A percentile compares a stretch with the other conserved stretches of the same genome.
phyloP scores from a whole-genome alignment of 2,329 filamentous ascomycete species.

The Lojkania enalia region DNA sequence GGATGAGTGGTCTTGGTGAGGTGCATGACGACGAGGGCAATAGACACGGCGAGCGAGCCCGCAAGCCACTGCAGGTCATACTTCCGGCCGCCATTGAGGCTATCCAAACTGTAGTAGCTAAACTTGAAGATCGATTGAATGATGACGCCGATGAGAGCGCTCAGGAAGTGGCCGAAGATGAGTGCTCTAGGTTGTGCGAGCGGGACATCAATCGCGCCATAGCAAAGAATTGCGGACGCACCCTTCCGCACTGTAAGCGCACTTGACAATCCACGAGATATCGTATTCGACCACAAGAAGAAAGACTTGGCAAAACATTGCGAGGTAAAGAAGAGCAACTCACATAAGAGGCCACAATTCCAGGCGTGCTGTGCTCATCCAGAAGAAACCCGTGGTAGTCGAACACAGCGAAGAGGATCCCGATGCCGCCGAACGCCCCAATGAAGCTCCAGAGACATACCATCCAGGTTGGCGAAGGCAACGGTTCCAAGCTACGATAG shows the following conservation, averaged over 20 bases:
- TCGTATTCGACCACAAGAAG: too few relatives aligned
- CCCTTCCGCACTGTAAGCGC: conserved; percentile 36
- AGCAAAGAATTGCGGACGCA: conserved; percentile 51
- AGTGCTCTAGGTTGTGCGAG: conserved; percentile 51
- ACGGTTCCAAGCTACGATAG: conserved; percentile 38
- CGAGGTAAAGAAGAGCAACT: conserved; percentile 17
- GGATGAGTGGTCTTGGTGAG: conserved; percentile 53
- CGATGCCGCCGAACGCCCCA: conserved; percentile 49
- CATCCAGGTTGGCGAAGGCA: conserved; percentile 33
- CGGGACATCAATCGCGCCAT: conserved; percentile 50
- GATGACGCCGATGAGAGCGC: conserved; percentile 49
- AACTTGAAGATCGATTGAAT: conserved; percentile 50
- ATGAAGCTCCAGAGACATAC: conserved; percentile 49
- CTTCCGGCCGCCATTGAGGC: too few relatives aligned
- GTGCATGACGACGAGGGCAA: conserved; percentile 51
- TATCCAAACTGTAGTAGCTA: not conserved
- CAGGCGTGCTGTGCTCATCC: conserved; percentile 46
- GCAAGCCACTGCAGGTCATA: conserved; percentile 48
- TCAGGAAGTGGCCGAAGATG: conserved; percentile 50
- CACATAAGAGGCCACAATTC: conserved; percentile 48
- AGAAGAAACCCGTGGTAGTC: too few relatives aligned
- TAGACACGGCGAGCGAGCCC: conserved; percentile 47
- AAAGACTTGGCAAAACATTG: too few relatives aligned
- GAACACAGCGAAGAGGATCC: conserved; percentile 47
- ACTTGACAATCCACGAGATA: too few relatives aligned